Conservation (phyloP, 192 early-diverging fungal species). For the Glomus cerebriforme region DNA sequence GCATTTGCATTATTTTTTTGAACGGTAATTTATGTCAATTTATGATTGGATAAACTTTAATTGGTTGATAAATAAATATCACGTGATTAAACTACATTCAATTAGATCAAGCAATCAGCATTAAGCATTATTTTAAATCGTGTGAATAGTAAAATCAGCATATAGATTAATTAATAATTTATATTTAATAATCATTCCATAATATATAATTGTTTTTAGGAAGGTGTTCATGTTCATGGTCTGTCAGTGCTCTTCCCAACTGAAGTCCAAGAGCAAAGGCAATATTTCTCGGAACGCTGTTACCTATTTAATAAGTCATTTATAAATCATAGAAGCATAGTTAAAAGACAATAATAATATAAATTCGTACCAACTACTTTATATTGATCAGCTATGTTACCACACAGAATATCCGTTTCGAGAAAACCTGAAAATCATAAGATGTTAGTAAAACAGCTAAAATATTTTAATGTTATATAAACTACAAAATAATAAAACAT, state of each 20-base stretch:
- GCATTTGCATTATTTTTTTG: no score
- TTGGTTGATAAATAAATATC: no score
- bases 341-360: no score
- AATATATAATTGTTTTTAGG: neutral
- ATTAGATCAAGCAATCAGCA: no score
- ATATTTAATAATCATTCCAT: neutral
- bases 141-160: no score
- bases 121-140: no score
- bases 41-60: no score
- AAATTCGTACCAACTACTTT: constrained; percentile 26
- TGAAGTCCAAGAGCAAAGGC: constrained; percentile 37
- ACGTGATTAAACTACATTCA: no score
- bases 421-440: constrained; percentile 33
- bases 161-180: no score
- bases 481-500: neutral
- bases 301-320: constrained; percentile 19
- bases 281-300: constrained; percentile 35
- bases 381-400: constrained; percentile 29
- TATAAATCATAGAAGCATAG: no score
- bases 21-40: no score
- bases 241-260: constrained; percentile 3
- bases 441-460: neutral
- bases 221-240: neutral
- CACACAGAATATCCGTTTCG: constrained; percentile 35
- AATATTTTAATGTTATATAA: neutral